A percentile compares a stretch with the other conserved stretches of the same genome.
Conservation (phyloP, 2,329 filamentous ascomycete species). For the Diaporthe ilicicola region DNA sequence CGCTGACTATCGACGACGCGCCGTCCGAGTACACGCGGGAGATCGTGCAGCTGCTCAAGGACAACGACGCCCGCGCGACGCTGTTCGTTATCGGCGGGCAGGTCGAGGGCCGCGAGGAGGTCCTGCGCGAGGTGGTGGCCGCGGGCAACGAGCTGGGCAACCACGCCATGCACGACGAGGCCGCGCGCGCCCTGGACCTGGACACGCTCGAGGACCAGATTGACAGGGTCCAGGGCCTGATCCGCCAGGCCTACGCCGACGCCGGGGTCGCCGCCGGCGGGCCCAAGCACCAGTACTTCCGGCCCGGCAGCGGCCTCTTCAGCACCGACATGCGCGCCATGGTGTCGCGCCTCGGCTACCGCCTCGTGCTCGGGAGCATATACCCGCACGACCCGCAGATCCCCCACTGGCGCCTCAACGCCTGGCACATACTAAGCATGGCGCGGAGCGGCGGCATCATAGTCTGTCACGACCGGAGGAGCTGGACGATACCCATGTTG, state of each 20-base stretch:
- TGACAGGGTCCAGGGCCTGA: constrained; percentile 66
- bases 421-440: constrained; percentile 83
- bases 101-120: constrained; percentile 60
- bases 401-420: constrained; percentile 72
- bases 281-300: constrained; percentile 73
- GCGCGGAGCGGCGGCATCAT: constrained; percentile 79
- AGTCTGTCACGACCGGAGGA: constrained; percentile 84
- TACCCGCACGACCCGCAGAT: constrained; percentile 96
- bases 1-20: constrained; percentile 87
- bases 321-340: constrained; percentile 72
- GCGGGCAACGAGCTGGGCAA: constrained; percentile 80
- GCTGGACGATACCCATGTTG: constrained; percentile 87
- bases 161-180: constrained; percentile 89
- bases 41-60: constrained; percentile 73
- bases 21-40: constrained; percentile 76
- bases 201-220: constrained; percentile 71
- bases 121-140: constrained; percentile 66
- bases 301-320: constrained; percentile 88
- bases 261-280: constrained; percentile 43
- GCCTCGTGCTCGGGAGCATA: constrained; percentile 81
- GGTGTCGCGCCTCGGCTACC: constrained; percentile 69
- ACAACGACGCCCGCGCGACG: constrained; percentile 76
- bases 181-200: constrained; percentile 69
- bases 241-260: constrained; percentile 65
- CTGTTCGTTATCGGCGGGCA: constrained; percentile 91